Conservation (phyloP, 2,329 filamentous ascomycete genomes). For the Botryosphaeria dothidea region DNA sequence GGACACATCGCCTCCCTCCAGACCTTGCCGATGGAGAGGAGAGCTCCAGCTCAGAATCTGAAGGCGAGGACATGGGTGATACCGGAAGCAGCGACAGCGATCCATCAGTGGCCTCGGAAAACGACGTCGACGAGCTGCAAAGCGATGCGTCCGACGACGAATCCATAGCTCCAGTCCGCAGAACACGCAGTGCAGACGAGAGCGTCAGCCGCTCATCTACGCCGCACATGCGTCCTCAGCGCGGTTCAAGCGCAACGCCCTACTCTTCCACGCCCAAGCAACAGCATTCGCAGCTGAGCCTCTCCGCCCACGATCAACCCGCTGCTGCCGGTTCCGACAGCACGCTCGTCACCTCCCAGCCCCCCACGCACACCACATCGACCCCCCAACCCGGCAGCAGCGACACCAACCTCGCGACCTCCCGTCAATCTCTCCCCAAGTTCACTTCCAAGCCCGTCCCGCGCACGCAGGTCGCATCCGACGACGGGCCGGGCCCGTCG, state of each 20-base stretch:
- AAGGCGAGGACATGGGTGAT: conserved; percentile 32
- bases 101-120: conserved; percentile 22
- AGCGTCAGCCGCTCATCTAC: neutral
- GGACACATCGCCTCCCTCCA: conserved; percentile 69
- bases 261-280: neutral
- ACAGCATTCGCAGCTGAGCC: neutral
- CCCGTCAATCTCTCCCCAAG: conserved; percentile 59
- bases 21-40: conserved; percentile 57
- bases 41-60: conserved; percentile 34
- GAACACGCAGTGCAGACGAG: neutral
- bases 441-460: conserved; percentile 76
- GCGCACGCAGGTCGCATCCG: conserved; percentile 64
- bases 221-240: neutral
- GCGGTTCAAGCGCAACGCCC: neutral
- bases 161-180: neutral
- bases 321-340: neutral
- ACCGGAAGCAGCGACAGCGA: conserved; percentile 32
- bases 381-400: neutral
- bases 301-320: neutral
- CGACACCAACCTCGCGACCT: conserved; percentile 49
- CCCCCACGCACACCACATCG: neutral
- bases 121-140: conserved; percentile 25
- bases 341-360: conserved; percentile 1
- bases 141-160: neutral
- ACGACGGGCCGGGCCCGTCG: conserved; percentile 66